phyloP scores from a whole-genome alignment of 2,329 filamentous ascomycete genomes.

The Penicillium psychrosexuale region DNA sequence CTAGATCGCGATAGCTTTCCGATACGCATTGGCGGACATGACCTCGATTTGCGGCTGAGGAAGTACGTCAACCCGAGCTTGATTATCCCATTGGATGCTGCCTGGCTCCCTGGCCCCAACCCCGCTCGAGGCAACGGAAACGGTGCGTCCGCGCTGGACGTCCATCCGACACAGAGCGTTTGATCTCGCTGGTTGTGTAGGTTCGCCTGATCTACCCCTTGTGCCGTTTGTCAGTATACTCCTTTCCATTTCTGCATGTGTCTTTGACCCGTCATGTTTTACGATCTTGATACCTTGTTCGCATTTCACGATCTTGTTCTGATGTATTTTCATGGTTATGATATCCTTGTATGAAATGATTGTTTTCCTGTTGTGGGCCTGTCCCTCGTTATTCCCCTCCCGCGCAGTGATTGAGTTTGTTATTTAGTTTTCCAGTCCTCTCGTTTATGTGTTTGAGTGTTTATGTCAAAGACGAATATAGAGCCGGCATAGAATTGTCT shows the following conservation, averaged over 20 bases:
- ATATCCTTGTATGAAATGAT: conserved; percentile 2
- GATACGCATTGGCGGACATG: conserved; percentile 40
- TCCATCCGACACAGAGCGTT: conserved; percentile 16
- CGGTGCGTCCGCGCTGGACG: conserved; percentile 17
- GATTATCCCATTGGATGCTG: conserved; percentile 42
- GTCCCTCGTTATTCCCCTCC: not conserved
- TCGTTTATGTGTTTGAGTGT: not conserved
- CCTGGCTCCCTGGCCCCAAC: conserved; percentile 42
- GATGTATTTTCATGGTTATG: not conserved
- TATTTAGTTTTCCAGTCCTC: not conserved
- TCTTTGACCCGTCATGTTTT: conserved; percentile 14
- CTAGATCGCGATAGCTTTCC: conserved; percentile 45
- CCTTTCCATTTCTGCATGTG: not conserved
- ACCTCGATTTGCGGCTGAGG: conserved; percentile 40
- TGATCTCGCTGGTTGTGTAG: not conserved
- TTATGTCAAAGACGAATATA: not conserved
- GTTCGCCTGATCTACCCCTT: not conserved
- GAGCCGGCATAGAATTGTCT: not conserved
- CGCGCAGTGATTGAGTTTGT: not conserved
- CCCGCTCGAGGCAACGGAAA: conserved; percentile 19
- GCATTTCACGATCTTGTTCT: conserved; percentile 6
- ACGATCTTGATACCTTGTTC: conserved; percentile 23
- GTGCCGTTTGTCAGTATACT: not conserved
- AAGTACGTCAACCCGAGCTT: conserved; percentile 50
- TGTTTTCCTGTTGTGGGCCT: not conserved